phyloP scores from a whole-genome alignment of 2,329 filamentous ascomycete genomes.

The Trichoderma harzianum region DNA sequence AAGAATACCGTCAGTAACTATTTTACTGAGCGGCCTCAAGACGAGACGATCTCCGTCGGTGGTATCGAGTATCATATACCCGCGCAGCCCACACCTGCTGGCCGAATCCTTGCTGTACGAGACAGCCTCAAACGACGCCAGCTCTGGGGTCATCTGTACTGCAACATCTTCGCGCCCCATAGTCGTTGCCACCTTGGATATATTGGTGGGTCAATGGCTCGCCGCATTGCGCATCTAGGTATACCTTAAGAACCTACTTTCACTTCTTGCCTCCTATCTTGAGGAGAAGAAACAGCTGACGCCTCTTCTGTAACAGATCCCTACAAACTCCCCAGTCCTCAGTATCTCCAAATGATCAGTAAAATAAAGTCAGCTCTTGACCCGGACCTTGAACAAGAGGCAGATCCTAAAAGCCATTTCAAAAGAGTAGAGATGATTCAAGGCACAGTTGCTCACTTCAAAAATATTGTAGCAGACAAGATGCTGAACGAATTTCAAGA shows the following conservation, averaged over 20 bases:
- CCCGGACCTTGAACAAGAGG: background rate
- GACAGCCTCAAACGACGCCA: background rate
- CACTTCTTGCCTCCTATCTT: background rate
- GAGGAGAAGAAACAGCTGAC: background rate
- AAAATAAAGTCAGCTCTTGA: background rate
- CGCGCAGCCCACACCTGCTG: rapidly evolving
- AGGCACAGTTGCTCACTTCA: background rate
- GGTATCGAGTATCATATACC: too few relatives aligned
- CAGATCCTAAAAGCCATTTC: rapidly evolving
- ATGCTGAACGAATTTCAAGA: background rate
- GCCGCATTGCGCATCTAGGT: background rate
- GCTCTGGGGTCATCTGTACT: background rate
- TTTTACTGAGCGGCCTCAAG: background rate
- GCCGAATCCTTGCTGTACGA: background rate
- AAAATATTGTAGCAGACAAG: background rate
- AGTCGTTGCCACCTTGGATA: background rate
- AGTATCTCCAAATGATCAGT: background rate
- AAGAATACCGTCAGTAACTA: background rate
- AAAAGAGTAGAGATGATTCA: background rate
- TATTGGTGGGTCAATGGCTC: background rate
- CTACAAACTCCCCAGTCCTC: background rate
- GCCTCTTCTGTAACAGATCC: background rate
- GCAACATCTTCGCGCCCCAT: background rate
- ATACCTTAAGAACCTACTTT: rapidly evolving
- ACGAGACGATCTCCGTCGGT: background rate